Conservation (phyloP, 2,329 filamentous ascomycete species). For the Xenoacremonium recifei region DNA sequence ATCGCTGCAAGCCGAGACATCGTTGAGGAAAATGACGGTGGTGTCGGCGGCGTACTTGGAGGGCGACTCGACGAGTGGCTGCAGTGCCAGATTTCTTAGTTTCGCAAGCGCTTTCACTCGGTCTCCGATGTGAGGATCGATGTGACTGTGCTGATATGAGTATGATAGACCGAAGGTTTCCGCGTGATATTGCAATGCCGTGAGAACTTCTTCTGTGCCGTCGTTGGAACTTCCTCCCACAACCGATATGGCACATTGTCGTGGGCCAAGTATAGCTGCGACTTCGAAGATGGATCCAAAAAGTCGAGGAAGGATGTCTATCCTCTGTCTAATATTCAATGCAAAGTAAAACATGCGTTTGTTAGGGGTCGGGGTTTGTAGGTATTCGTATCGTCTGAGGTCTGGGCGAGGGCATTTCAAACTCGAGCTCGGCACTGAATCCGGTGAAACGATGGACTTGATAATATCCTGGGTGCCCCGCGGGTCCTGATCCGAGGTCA, state of each 20-base stretch:
- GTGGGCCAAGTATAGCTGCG: conserved; percentile 48
- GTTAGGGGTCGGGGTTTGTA: conserved; percentile 5
- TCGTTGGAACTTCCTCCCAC: conserved; percentile 56
- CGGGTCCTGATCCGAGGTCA: too few relatives aligned
- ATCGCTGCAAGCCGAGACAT: conserved; percentile 51
- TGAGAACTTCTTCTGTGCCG: conserved; percentile 51
- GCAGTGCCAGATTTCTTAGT: conserved; percentile 52
- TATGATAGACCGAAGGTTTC: conserved; percentile 38
- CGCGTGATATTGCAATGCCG: conserved; percentile 38
- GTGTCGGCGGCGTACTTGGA: conserved; percentile 31
- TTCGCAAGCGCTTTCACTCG: conserved; percentile 48
- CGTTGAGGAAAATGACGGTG: conserved; percentile 53
- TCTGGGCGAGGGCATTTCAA: conserved; percentile 29
- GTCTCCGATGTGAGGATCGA: conserved; percentile 42
- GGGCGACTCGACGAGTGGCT: conserved; percentile 38
- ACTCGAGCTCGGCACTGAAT: conserved; percentile 5
- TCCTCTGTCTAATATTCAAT: conserved; percentile 47
- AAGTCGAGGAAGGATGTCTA: conserved; percentile 46
- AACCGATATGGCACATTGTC: conserved; percentile 52
- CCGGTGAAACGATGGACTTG: neutral
- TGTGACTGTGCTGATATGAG: conserved; percentile 38
- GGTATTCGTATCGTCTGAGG: conserved; percentile 18
- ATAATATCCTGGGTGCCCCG: neutral
- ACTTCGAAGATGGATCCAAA: conserved; percentile 51
- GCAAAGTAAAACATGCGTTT: conserved; percentile 48